These are phyloP conservation scores for Russula dissimulans DNA, from an alignment of 768 basidiomycete genomes.

Conservation along the genomic window DNA sequence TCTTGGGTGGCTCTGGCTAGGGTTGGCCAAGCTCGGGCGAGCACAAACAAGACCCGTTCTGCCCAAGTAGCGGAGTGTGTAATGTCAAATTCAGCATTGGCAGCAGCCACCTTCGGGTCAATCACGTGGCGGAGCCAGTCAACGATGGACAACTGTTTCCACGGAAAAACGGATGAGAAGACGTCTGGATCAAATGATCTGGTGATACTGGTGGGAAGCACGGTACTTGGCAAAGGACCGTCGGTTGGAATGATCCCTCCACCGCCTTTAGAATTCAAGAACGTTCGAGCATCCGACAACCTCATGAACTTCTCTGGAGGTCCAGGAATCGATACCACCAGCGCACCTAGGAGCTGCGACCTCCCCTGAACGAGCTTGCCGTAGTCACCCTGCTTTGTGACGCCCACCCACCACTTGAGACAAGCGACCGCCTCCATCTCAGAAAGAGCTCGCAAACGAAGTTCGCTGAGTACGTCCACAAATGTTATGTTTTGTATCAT, in stretches of 20 bases:
- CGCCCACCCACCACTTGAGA: conserved; percentile 74
- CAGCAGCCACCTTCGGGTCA: conserved; percentile 34
- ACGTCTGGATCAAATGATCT: conserved; percentile 45
- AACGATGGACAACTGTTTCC: conserved; percentile 65
- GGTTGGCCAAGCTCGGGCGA: conserved; percentile 67
- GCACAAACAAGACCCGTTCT: conserved; percentile 60
- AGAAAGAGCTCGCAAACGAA: conserved; percentile 57
- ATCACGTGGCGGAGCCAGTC: conserved; percentile 71
- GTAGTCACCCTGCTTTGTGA: conserved; percentile 32
- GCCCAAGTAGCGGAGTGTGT: conserved; percentile 61
- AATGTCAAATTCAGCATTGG: conserved; percentile 49
- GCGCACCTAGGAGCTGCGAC: conserved; percentile 59
- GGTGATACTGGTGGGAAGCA: conserved; percentile 60
- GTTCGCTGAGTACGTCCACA: conserved; percentile 71
- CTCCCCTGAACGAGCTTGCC: conserved; percentile 39
- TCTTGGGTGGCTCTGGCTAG: conserved; percentile 37
- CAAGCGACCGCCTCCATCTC: conserved; percentile 73
- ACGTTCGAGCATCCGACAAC: conserved; percentile 60
- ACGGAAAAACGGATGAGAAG: conserved; percentile 52
- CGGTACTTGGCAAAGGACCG: conserved; percentile 64
- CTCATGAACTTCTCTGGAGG: conserved; percentile 51
- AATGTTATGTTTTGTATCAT: conserved; percentile 71
- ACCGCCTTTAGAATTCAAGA: conserved; percentile 54
- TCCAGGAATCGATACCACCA: conserved; percentile 43
- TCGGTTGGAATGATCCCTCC: conserved; percentile 54